Evolutionary conservation across 352 stramenopile species (phyloP).

Genomic region (Albugo candida): DNA sequence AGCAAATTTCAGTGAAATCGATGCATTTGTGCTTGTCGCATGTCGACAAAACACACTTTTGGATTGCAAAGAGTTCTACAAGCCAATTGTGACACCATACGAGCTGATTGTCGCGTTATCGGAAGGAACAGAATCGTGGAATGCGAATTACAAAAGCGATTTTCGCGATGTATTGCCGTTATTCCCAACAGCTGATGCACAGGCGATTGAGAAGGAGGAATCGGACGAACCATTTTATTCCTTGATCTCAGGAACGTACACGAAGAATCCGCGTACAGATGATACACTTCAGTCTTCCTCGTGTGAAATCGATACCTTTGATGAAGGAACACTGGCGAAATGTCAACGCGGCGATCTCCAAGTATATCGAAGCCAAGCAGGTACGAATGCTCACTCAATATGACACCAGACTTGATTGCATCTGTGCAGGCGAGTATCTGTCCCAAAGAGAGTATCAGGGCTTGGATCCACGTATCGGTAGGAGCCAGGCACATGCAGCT

Average conservation of each 20-base stretch:
- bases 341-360: neutral
- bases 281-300: slow-evolving; percentile 6
- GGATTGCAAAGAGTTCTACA: slow-evolving; percentile 82
- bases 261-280: slow-evolving; percentile 14
- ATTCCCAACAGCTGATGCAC: slow-evolving; percentile 17
- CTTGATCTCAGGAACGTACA: slow-evolving; percentile 57
- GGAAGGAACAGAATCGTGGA: slow-evolving; percentile 71
- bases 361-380: neutral
- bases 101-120: slow-evolving; percentile 90
- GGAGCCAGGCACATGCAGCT: slow-evolving; percentile 57
- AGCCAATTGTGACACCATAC: slow-evolving; percentile 84
- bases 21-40: slow-evolving; percentile 92
- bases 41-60: slow-evolving; percentile 91
- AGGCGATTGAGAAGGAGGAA: slow-evolving; percentile 11
- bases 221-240: slow-evolving; percentile 69
- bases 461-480: slow-evolving; percentile 59
- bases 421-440: slow-evolving; percentile 36
- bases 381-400: neutral
- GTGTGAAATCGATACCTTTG: slow-evolving; percentile 1
- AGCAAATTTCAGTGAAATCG: slow-evolving; percentile 94
- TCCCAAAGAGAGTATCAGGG: slow-evolving; percentile 50
- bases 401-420: neutral
- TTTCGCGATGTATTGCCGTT: slow-evolving; percentile 62
- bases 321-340: neutral
- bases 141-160: slow-evolving; percentile 61